Conservation (phyloP, 164 flowering plant genomes). For the Chimonanthus praecox region DNA sequence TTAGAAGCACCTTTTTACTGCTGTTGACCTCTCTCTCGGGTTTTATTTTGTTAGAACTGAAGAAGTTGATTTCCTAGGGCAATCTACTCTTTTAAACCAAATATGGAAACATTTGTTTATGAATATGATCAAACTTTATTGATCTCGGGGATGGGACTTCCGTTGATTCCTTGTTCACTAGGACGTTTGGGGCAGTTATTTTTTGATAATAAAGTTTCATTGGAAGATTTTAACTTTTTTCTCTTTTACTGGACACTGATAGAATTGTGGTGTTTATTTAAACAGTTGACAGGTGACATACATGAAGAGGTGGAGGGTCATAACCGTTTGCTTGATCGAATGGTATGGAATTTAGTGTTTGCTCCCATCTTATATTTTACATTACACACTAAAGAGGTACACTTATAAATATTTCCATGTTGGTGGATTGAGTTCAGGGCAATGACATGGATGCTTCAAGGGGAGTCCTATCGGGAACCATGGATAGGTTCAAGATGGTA, state of each 20-base stretch:
- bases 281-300: constrained; percentile 84
- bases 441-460: constrained; percentile 83
- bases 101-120: too few relatives aligned
- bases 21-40: too few relatives aligned
- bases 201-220: not conserved
- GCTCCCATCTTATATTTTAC: too few relatives aligned
- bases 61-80: too few relatives aligned
- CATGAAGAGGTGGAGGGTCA: constrained; percentile 85
- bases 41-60: too few relatives aligned
- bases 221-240: not conserved
- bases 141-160: too few relatives aligned
- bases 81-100: too few relatives aligned
- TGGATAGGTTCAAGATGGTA: constrained; percentile 87
- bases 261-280: not conserved
- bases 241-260: not conserved
- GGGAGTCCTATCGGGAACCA: constrained; percentile 78
- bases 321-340: constrained; percentile 69
- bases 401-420: not conserved
- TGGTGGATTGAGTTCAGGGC: constrained; percentile 40
- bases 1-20: too few relatives aligned
- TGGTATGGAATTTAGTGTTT: constrained; percentile 38
- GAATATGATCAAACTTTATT: too few relatives aligned
- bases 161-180: too few relatives aligned
- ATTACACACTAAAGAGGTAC: not conserved
- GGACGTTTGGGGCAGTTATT: too few relatives aligned